phyloP scores from a whole-genome alignment of 2,329 filamentous ascomycete genomes.

The Eutypa lata region DNA sequence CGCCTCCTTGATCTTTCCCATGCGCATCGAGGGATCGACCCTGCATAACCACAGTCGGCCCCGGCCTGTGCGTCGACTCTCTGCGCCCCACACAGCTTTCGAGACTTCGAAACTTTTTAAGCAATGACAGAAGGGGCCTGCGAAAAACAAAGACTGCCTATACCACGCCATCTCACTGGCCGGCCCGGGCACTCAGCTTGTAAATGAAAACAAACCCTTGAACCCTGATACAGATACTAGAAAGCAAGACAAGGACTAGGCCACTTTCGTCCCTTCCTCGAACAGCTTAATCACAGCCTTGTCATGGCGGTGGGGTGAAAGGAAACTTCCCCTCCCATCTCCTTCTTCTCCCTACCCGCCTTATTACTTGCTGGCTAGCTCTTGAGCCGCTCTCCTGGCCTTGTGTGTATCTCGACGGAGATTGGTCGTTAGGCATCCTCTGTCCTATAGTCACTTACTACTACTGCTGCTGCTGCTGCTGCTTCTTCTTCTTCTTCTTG shows the following conservation, averaged over 20 bases:
- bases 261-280: slow-evolving; percentile 21
- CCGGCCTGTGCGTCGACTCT: slow-evolving; percentile 24
- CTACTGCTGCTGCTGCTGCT: not conserved
- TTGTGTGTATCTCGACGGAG: slow-evolving; percentile 10
- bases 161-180: slow-evolving; percentile 26
- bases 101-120: slow-evolving; percentile 17
- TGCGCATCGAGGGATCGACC: slow-evolving; percentile 28
- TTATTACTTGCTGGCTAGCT: slow-evolving; percentile 3
- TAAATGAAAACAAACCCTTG: slow-evolving; percentile 17
- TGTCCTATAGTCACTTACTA: slow-evolving; percentile 1
- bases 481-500: not conserved
- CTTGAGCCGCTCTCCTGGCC: slow-evolving; percentile 23
- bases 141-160: slow-evolving; percentile 23
- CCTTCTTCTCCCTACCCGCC: not conserved
- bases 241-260: slow-evolving; percentile 22
- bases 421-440: slow-evolving; percentile 8
- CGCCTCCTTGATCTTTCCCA: slow-evolving; percentile 21
- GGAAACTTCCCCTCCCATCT: slow-evolving; percentile 24
- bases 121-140: slow-evolving; percentile 16
- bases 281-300: slow-evolving; percentile 28
- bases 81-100: slow-evolving; percentile 12
- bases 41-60: slow-evolving; percentile 23
- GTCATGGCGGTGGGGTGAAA: slow-evolving; percentile 26
- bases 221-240: slow-evolving; percentile 20
- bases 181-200: slow-evolving; percentile 22